Evolutionary conservation across 352 stramenopile species (phyloP).

Genomic region (Lagenidium giganteum): DNA sequence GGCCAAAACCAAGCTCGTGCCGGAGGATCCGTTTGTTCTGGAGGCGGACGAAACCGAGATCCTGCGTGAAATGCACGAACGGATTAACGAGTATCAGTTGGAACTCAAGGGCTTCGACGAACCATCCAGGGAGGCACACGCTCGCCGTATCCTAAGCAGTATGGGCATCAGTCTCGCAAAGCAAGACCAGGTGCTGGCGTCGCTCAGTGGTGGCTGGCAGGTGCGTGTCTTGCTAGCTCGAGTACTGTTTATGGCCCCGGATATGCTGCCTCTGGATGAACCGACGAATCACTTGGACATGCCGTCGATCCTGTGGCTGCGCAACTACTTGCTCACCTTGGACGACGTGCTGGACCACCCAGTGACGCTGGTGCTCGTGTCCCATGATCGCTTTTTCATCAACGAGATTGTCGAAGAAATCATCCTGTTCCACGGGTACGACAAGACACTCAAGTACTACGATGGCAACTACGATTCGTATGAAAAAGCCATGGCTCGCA

Average conservation of each 20-base stretch:
- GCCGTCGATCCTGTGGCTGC: constrained; percentile 78
- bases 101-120: constrained; percentile 44
- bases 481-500: constrained; percentile 37
- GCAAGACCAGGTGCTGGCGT: constrained; percentile 55
- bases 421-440: constrained; percentile 46
- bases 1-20: constrained; percentile 11
- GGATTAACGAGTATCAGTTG: constrained; percentile 34
- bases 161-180: constrained; percentile 79
- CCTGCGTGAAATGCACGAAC: constrained; percentile 34
- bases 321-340: constrained; percentile 56
- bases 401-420: constrained; percentile 85
- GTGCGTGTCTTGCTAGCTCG: constrained; percentile 57
- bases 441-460: constrained; percentile 55
- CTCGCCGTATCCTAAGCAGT: constrained; percentile 37
- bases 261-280: constrained; percentile 92
- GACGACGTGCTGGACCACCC: constrained; percentile 57
- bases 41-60: constrained; percentile 25
- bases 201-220: constrained; percentile 55
- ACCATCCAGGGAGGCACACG: constrained; percentile 42
- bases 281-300: constrained; percentile 89
- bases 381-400: constrained; percentile 91
- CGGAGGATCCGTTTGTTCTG: constrained; percentile 21
- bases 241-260: constrained; percentile 69
- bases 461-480: constrained; percentile 62
- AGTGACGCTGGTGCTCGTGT: constrained; percentile 87